phyloP scores from a whole-genome alignment of 352 stramenopile genomes.

The Globisporangium megalacanthum region DNA sequence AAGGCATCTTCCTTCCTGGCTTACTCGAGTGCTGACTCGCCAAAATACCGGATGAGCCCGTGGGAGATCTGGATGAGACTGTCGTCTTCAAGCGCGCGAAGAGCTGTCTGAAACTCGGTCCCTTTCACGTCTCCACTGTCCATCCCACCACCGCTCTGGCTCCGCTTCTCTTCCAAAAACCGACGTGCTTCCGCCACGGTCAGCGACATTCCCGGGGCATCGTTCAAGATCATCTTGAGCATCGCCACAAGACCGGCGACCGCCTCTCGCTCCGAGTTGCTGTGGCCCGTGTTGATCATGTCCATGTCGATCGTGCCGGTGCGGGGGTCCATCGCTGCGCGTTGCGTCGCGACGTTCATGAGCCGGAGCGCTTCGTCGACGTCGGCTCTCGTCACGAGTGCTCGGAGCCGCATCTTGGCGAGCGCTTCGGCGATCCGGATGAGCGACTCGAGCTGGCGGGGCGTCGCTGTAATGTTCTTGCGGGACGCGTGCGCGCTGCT shows the following conservation, averaged over 20 bases:
- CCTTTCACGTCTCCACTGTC: conserved; percentile 65
- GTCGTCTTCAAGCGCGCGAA: conserved; percentile 90
- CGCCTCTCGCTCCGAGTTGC: conserved; percentile 84
- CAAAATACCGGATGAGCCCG: conserved; percentile 74
- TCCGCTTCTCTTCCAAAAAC: conserved; percentile 82
- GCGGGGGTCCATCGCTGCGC: conserved; percentile 95
- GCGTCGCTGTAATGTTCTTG: conserved; percentile 98
- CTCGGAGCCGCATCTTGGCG: conserved; percentile 92
- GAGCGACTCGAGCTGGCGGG: conserved; percentile 97
- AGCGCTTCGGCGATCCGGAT: conserved; percentile 98
- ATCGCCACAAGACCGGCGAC: conserved; percentile 46
- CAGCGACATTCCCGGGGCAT: conserved; percentile 62
- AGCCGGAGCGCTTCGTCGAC: conserved; percentile 95
- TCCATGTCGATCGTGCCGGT: conserved; percentile 99
- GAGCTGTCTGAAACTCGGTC: conserved; percentile 84
- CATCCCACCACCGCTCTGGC: conserved; percentile 11
- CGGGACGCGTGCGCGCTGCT: conserved; percentile 32
- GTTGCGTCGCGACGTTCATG: conserved; percentile 97
- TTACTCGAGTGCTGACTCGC: conserved; percentile 22
- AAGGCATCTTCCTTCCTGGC: not conserved
- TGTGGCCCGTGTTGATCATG: conserved; percentile 96
- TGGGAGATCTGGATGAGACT: conserved; percentile 91
- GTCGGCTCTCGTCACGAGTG: conserved; percentile 68
- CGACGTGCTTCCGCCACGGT: conserved; percentile 82
- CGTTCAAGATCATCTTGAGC: conserved; percentile 54